A percentile compares a stretch with the other conserved stretches of the same genome.
These are phyloP conservation scores for Entoloma clypeatum DNA, from an alignment of 1,284 basidiomycete genomes.

Conservation along the genomic window DNA sequence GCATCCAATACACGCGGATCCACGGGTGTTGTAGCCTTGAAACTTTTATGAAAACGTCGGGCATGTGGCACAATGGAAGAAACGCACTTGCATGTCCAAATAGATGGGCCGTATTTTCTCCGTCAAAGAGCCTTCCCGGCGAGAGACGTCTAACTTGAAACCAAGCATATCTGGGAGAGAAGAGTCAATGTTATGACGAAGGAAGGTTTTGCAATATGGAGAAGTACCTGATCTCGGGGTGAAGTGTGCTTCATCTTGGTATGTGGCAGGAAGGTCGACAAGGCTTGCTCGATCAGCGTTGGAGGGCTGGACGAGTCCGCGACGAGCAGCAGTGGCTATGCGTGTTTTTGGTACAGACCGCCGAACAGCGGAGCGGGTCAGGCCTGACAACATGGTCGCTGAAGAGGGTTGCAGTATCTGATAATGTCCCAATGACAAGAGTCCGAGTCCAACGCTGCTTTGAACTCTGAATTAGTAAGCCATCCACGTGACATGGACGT, in stretches of 20 bases:
- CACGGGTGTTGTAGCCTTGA: constrained; percentile 92
- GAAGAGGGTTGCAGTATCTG: too few species aligned
- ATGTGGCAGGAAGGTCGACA: constrained; percentile 70
- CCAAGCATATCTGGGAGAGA: constrained; percentile 74
- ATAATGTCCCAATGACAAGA: too few species aligned
- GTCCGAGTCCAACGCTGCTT: too few species aligned
- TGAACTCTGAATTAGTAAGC: too few species aligned
- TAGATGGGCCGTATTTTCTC: constrained; percentile 85
- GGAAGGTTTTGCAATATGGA: constrained; percentile 2
- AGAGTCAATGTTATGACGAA: not conserved
- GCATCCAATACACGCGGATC: constrained; percentile 97
- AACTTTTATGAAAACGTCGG: constrained; percentile 12
- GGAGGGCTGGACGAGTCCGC: constrained; percentile 71
- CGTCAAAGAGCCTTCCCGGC: constrained; percentile 57
- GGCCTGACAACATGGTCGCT: constrained; percentile 51
- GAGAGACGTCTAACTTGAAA: constrained; percentile 77
- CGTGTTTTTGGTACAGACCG: too few species aligned
- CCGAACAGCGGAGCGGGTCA: constrained; percentile 40
- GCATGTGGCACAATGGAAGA: not conserved
- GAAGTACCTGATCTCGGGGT: constrained; percentile 64
- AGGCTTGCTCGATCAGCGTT: constrained; percentile 75
- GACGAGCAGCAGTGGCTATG: constrained; percentile 33
- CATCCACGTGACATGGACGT: too few species aligned
- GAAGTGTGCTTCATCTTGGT: constrained; percentile 67
- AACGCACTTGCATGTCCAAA: constrained; percentile 86